Conservation (phyloP, 202 grass and related monocot species). For the Digitaria exilis region DNA sequence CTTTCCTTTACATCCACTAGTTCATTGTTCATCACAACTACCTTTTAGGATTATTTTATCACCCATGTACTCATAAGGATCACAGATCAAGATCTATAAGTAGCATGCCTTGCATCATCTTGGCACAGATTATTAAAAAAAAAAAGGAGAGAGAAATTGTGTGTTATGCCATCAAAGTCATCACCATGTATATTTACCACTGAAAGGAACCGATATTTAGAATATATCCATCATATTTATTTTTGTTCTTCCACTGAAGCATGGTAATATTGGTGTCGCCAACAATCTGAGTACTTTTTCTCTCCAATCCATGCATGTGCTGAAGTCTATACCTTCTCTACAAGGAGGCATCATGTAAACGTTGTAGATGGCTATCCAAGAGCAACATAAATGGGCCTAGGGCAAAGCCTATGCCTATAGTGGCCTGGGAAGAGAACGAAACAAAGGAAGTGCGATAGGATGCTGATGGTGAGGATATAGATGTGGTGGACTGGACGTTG, state of each 20-base stretch:
- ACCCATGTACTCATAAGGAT: background rate
- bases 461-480: background rate
- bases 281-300: background rate
- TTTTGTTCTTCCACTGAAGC: background rate
- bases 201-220: background rate
- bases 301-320: background rate
- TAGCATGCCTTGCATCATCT: background rate
- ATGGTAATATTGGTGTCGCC: background rate
- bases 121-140: background rate
- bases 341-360: background rate
- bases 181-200: background rate
- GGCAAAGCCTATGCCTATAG: background rate
- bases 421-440: background rate
- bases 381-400: background rate
- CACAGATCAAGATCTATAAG: background rate
- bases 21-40: background rate
- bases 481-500: background rate
- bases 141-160: background rate
- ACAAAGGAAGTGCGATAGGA: background rate
- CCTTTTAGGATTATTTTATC: background rate
- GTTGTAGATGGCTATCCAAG: background rate
- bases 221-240: background rate
- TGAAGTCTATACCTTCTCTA: background rate
- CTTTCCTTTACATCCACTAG: constrained; percentile 5
- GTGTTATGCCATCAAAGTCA: background rate